These are phyloP conservation scores for Barnettozyma botsteinii DNA, from an alignment of 805 yeast genomes.

Conservation along the genomic window DNA sequence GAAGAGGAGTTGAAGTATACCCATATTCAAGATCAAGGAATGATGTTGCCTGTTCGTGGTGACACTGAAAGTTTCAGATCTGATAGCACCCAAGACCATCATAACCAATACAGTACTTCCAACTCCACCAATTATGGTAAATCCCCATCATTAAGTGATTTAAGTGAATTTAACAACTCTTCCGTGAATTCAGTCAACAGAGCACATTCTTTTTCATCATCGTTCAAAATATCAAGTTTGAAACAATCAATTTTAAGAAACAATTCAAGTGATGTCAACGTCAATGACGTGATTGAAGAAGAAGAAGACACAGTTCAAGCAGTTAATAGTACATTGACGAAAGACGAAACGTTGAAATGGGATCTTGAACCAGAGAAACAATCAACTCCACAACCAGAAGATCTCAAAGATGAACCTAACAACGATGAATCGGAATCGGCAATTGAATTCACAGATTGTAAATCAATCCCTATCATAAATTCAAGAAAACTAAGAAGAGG, in stretches of 20 bases:
- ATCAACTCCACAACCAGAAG: neutral
- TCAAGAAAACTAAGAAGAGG: slow-evolving; percentile 3
- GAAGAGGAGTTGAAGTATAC: slow-evolving; percentile 9
- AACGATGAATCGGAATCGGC: slow-evolving; percentile 19
- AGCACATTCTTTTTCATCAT: slow-evolving; percentile 10
- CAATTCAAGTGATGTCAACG: neutral
- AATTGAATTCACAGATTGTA: slow-evolving; percentile 14
- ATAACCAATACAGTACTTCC: slow-evolving; percentile 24
- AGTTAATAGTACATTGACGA: slow-evolving; percentile 7
- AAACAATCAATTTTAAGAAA: slow-evolving; percentile 13
- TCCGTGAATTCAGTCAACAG: slow-evolving; percentile 10
- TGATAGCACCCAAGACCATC: slow-evolving; percentile 9
- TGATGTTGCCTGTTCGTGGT: neutral
- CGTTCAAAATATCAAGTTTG: slow-evolving; percentile 15
- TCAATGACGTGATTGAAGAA: slow-evolving; percentile 16
- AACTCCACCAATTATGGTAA: slow-evolving; percentile 25
- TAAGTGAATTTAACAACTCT: slow-evolving; percentile 21
- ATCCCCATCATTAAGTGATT: slow-evolving; percentile 24
- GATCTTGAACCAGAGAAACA: slow-evolving; percentile 7
- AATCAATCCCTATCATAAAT: slow-evolving; percentile 16
- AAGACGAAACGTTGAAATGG: slow-evolving; percentile 21
- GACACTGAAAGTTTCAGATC: slow-evolving; percentile 14
- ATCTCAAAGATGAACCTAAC: neutral
- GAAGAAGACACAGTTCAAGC: slow-evolving; percentile 15
- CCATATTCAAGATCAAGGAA: neutral